These are phyloP conservation scores for peach (Prunus persica) DNA, from an alignment of 306 rosid species.

Conservation along the genomic window Prunus_persica_NCBIv2 NC_034014.1:9312001-9312500, in stretches of 20 bases:
- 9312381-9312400: conserved; percentile 80
- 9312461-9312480: background rate
- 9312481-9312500: background rate
- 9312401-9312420: conserved; percentile 89
- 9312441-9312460: background rate
- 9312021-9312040: background rate
- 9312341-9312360: conserved; percentile 88
- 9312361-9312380: conserved; percentile 92
- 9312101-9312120: background rate
- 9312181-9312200: conserved; percentile 8
- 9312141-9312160: too few relatives aligned
- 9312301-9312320: conserved; percentile 22
- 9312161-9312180: background rate
- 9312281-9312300: conserved; percentile 1
- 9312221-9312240: background rate
- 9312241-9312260: background rate
- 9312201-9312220: background rate
- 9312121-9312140: background rate
- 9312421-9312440: conserved; percentile 22
- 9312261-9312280: conserved; percentile 5
- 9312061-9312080: background rate
- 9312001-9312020: background rate
- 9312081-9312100: background rate
- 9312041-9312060: too few relatives aligned
- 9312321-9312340: conserved; percentile 63